Percentiles rank a stretch among this genome's conserved stretches.
Evolutionary conservation across 768 basidiomycete genomes (phyloP).

Genomic region (Serendipita vermifera): DNA sequence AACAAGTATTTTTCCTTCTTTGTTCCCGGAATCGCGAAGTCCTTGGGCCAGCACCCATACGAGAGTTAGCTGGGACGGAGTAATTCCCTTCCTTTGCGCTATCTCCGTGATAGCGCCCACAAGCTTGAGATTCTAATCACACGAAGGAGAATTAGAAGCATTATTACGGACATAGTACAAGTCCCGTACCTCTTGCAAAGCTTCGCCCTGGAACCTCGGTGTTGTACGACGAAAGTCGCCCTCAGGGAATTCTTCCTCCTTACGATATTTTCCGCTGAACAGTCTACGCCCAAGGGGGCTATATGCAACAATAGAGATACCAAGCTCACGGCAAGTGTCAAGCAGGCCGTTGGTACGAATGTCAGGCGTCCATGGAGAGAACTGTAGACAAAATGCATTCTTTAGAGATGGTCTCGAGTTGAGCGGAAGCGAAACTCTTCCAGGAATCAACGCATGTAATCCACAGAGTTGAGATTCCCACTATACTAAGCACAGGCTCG

Average conservation of each 20-base stretch:
- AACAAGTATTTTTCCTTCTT: not conserved
- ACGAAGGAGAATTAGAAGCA: not conserved
- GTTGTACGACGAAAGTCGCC: slow-evolving; percentile 29
- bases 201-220: slow-evolving; percentile 37
- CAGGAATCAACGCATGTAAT: no score
- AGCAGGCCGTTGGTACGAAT: slow-evolving; percentile 19
- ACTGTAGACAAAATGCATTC: no score
- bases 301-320: slow-evolving; percentile 47
- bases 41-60: slow-evolving; percentile 33
- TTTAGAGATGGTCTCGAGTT: no score
- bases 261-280: slow-evolving; percentile 37
- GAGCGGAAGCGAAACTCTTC: no score
- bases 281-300: slow-evolving; percentile 41
- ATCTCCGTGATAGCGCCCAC: slow-evolving; percentile 31
- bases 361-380: slow-evolving; percentile 17
- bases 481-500: no score
- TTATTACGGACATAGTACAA: slow-evolving; percentile 13
- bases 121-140: slow-evolving; percentile 27
- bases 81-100: slow-evolving; percentile 31
- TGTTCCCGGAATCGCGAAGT: slow-evolving; percentile 34
- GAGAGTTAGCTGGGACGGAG: slow-evolving; percentile 29
- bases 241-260: slow-evolving; percentile 25
- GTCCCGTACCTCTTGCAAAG: slow-evolving; percentile 16
- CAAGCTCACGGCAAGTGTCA: slow-evolving; percentile 32
- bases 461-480: no score